Conservation (phyloP, 2,329 filamentous ascomycete species). For the Biscogniauxia marginata region DNA sequence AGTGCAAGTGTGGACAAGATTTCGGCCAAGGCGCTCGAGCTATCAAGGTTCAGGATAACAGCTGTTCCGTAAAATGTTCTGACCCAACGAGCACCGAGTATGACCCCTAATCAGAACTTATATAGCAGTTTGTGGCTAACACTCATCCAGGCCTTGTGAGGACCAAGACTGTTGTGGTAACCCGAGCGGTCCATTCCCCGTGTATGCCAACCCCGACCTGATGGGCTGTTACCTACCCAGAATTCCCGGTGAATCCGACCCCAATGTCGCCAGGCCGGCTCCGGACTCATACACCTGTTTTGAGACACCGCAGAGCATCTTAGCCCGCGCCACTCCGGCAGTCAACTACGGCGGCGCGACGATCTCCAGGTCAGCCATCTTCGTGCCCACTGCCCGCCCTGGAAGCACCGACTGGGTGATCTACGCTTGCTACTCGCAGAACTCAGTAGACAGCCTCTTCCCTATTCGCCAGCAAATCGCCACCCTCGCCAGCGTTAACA, state of each 20-base stretch:
- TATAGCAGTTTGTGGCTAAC: slow-evolving; percentile 1
- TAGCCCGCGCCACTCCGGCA: background rate
- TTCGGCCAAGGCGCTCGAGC: slow-evolving; percentile 3
- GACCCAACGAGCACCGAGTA: slow-evolving; percentile 1
- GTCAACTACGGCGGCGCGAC: slow-evolving; percentile 5
- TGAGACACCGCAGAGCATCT: slow-evolving; percentile 13
- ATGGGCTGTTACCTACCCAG: slow-evolving; percentile 44
- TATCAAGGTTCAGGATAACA: background rate
- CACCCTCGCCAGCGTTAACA: background rate
- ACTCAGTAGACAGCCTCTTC: background rate
- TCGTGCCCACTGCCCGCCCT: slow-evolving; percentile 17
- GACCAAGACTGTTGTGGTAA: slow-evolving; percentile 25
- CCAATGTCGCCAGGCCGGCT: background rate
- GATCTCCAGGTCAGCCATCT: slow-evolving; percentile 13
- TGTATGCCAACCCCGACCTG: slow-evolving; percentile 50
- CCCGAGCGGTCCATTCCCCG: slow-evolving; percentile 38
- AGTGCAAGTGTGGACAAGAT: slow-evolving; percentile 12
- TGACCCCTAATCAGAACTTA: background rate
- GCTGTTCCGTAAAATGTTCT: slow-evolving; percentile 5
- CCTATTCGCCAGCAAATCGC: background rate
- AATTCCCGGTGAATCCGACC: slow-evolving; percentile 25
- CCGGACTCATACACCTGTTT: slow-evolving; percentile 22
- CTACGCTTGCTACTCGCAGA: slow-evolving; percentile 17
- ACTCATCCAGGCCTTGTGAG: slow-evolving; percentile 19
- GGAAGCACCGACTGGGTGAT: slow-evolving; percentile 6